Base-by-base conservation (phyloP, 2,329 filamentous ascomycete species). In the Dactylellina parvicollis region DNA sequence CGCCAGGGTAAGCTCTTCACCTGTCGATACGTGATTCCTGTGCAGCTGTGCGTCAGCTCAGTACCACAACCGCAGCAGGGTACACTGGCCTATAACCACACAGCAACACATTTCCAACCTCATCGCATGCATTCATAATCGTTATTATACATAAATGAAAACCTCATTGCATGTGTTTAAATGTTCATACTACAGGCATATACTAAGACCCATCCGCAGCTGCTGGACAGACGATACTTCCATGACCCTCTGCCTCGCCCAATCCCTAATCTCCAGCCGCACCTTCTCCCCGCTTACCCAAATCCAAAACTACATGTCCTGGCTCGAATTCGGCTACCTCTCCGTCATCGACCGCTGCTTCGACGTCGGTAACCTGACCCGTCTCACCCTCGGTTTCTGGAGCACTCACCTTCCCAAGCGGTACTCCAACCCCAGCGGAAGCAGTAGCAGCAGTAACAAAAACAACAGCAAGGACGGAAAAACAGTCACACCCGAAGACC, bases 141-240 rank as follows among this genome's bases (percentile, higher is more conserved):
- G n/a, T n/a, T n/a, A n/a, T n/a, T n/a, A n/a, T n/a, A n/a, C n/a
- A n/a, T n/a, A n/a, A n/a, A n/a, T n/a, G n/a, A n/a, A n/a, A n/a
- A n/a, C n/a, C n/a, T n/a, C n/a, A n/a, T n/a, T n/a, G n/a, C n/a
- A n/a, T n/a, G n/a, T n/a, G n/a, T n/a, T n/a, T n/a, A n/a, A n/a
- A n/a, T n/a, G n/a, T n/a, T n/a, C n/a, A n/a, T n/a, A n/a, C n/a
- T n/a, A n/a, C n/a, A n/a, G n/a, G n/a, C n/a, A 28, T 32, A 50
- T 50, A n/a, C n/a, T 50, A 7, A 28, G n/a, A 9, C 9, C 42
- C 34, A 47, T 8, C 16, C 4, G 10, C 26, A 73, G 69, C 22
- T 79, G 78, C 32, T 83, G 81, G 76, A 82, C 82, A 2, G 82
- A 83, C 75, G 82, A 83, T 67, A 83, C 81, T 0, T 80, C 81